A percentile compares a stretch with the other conserved stretches of the same genome.
These are phyloP conservation scores for Geotrichum histeridarum DNA, from an alignment of 1,139 yeast species.

Conservation along the genomic window DNA sequence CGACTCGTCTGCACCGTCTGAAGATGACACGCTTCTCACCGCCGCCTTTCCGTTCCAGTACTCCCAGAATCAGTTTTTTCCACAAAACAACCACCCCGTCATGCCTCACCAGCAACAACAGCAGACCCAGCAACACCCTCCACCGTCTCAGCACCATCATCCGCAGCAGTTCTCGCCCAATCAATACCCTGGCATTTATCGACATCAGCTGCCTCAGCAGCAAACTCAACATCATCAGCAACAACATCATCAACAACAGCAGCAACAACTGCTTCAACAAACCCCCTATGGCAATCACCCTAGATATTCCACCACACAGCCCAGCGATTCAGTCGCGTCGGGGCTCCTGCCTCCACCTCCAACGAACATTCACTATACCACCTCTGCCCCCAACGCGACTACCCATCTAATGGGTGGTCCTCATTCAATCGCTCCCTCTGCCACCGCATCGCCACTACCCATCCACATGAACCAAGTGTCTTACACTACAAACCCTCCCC, in stretches of 20 bases:
- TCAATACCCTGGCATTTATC: neutral
- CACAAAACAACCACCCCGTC: neutral
- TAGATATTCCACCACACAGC: neutral
- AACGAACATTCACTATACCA: neutral
- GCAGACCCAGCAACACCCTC: neutral
- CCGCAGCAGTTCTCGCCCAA: neutral
- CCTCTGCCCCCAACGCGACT: neutral
- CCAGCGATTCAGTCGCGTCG: neutral
- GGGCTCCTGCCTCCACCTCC: conserved; percentile 1
- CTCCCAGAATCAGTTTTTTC: neutral
- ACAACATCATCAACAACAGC: too few relatives aligned
- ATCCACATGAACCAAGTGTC: neutral
- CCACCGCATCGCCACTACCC: neutral
- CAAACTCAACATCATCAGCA: neutral
- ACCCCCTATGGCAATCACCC: neutral
- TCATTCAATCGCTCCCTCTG: neutral
- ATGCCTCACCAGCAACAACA: neutral
- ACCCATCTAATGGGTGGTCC: neutral
- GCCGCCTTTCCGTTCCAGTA: neutral
- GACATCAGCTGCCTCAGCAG: neutral
- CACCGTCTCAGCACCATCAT: neutral
- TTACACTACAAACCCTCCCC: neutral
- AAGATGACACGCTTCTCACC: neutral
- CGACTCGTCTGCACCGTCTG: neutral
- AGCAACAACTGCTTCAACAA: neutral